Evolutionary conservation across 495 filamentous ascomycete species (phyloP).

Genomic region (Bathelium albidoporum): DNA sequence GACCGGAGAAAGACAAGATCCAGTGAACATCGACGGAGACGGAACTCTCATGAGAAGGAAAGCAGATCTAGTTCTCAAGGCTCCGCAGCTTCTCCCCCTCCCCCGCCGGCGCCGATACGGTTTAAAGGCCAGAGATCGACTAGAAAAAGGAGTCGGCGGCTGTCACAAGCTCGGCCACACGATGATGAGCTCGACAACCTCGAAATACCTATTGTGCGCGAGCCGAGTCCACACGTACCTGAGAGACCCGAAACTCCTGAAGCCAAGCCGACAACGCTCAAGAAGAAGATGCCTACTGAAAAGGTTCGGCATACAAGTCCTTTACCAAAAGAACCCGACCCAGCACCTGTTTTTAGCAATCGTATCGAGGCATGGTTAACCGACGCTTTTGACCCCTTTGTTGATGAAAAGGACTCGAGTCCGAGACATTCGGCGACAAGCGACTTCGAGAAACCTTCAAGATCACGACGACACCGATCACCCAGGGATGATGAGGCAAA

Average conservation of each 20-base stretch:
- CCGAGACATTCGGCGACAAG: conserved; percentile 1
- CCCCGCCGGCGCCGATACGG: background rate
- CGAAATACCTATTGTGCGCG: background rate
- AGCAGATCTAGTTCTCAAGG: background rate
- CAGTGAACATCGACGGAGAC: background rate
- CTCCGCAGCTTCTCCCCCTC: background rate
- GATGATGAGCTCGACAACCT: conserved; percentile 5
- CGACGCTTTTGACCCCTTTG: conserved; percentile 29
- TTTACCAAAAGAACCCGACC: background rate
- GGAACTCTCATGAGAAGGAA: background rate
- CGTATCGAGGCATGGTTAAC: conserved; percentile 32
- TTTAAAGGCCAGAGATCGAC: conserved; percentile 8
- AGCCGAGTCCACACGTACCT: background rate
- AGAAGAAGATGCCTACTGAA: conserved; percentile 12
- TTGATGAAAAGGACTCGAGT: conserved; percentile 12
- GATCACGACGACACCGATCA: background rate
- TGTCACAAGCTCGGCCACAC: conserved; percentile 1
- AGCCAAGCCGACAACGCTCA: conserved; percentile 5
- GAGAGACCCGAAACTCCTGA: background rate
- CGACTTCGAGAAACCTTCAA: background rate
- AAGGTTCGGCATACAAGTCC: conserved; percentile 3
- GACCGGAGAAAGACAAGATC: background rate
- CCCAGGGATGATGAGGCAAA: background rate
- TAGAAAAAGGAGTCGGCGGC: conserved; percentile 6
- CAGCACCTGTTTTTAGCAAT: conserved; percentile 20